Evolutionary conservation across 768 basidiomycete genomes (phyloP), one percentile per base, ranked within the genome.

Genomic region (Psilocybe tampanensis): DNA sequence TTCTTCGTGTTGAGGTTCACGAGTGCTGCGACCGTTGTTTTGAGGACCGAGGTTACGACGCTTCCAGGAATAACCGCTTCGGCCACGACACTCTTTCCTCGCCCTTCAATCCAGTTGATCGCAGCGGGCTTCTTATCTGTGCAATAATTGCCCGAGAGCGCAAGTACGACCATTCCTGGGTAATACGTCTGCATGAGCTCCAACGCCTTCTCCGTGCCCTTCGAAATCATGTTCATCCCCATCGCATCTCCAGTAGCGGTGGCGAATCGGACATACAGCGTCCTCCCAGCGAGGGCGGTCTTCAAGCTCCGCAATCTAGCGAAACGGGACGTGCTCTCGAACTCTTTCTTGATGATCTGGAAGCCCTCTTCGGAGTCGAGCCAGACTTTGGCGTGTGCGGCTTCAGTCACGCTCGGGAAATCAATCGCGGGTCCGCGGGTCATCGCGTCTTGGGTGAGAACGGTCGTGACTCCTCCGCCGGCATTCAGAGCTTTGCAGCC

Each of bases 211-310:
- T 47, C 44, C 6, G 44, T 47, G 23, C 44, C 44, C 44, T 47
- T 47, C 23, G 44, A 47, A 24, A 47, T 47, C 44, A 47, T 47
- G 23, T 47, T 47, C 44, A 47, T 47, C 21, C 44, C 44, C 44
- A 47, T 47, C 22, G 44, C 44, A 24, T 47, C 44, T 47, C 44
- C 44, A 2, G 44, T 47, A 24, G 44, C 22, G 1, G 44, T 47
- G 2, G 44, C 44, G 19, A 47, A 47, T 13, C 44, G 19, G n/a
- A 47, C 44, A 47, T 47, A 47, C 9, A 47, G 44, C 15, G 44
- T 47, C 44, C 44, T 47, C 24, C 44, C 44, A 47, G 44, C 44
- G 15, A 47, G 22, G 22, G 44, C 44, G 2, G 44, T 47, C 44
- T 47, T 47, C 24, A 47, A 26, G 23, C 44, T 47, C 24, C 26